Evolutionary conservation across 441 rosid species (phyloP), one percentile per base, ranked within the genome.

Genomic region (Bruguiera hainesii): DNA sequence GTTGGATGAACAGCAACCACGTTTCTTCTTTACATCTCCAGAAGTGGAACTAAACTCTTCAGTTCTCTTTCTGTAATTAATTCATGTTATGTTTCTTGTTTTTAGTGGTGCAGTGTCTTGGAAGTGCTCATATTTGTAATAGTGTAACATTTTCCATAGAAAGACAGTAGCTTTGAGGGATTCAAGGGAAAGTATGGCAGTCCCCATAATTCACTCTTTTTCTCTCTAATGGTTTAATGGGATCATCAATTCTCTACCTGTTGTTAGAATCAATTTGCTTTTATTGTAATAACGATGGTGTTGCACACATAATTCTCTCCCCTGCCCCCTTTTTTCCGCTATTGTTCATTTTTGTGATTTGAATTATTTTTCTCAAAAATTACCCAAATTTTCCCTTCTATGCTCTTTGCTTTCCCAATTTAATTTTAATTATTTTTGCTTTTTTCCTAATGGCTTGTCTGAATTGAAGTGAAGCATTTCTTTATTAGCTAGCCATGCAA

Each of bases 111-210:
- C 42, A 20, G 50, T 6, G 7, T 25, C 60, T 63, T 42, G 49
- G 28, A 55, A 49, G 65, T 58, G 11, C 30, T 57, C 23, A 19
- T 50, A 4, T 20, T 63, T 42, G 48, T 60, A 59, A 15, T 46
- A 23, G 13, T 26, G 48, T 10, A 7, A 28, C 10, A 10, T 53
- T 53, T 53, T 53, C 23, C 28, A 5, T 25, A 19, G 25, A 65
- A 18, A 68, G 65, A 46, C 48, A 25, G 20, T 29, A 39, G 30
- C 67, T 70, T 69, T 65, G 55, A 63, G 69, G 72, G 57, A 55
- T 60, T 69, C 65, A 11, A 82, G 82, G 48, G 48, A 39, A 16
- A 10, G 16, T 73, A 74, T 63, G 67, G 56, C 70, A 73, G 55
- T 70, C 55, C 77, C 67, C 59, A 59, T 48, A 49, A 64, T 65